Percentiles rank a stretch among this genome's conserved stretches.
These are phyloP conservation scores for Xylaria sp. DNA, from an alignment of 2,329 filamentous ascomycete genomes.

Conservation along the genomic window DNA sequence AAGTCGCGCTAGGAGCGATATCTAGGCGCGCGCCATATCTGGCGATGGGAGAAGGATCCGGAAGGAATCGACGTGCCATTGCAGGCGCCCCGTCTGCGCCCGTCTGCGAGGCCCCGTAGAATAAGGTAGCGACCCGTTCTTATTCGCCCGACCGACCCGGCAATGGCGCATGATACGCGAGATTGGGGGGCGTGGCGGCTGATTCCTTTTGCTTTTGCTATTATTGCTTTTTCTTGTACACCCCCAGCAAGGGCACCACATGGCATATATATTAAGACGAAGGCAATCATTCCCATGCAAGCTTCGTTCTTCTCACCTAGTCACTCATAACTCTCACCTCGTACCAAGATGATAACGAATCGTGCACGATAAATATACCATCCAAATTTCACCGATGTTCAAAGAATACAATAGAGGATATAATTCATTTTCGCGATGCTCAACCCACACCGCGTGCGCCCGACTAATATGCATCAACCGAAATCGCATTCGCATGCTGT, in stretches of 20 bases:
- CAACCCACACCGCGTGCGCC: slow-evolving; percentile 19
- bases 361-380: neutral
- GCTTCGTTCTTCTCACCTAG: neutral
- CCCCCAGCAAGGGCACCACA: slow-evolving; percentile 4
- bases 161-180: slow-evolving; percentile 18
- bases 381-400: neutral
- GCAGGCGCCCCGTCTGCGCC: slow-evolving; percentile 14
- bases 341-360: neutral
- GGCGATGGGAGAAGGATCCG: neutral
- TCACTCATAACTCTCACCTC: neutral
- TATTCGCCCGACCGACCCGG: slow-evolving; percentile 23
- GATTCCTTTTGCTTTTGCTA: slow-evolving; percentile 15
- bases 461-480: slow-evolving; percentile 21
- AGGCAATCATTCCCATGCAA: neutral
- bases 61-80: slow-evolving; percentile 8
- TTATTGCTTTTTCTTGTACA: slow-evolving; percentile 8
- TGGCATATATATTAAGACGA: slow-evolving; percentile 16
- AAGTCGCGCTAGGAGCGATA: no score
- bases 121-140: neutral
- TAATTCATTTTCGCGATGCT: slow-evolving; percentile 14
- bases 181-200: slow-evolving; percentile 27
- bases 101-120: neutral
- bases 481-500: slow-evolving; percentile 12
- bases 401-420: slow-evolving; percentile 13
- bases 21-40: neutral